Evolutionary conservation across 2,329 filamentous ascomycete species (phyloP).

Genomic region (Arthrobotrys pseudoclavata): DNA sequence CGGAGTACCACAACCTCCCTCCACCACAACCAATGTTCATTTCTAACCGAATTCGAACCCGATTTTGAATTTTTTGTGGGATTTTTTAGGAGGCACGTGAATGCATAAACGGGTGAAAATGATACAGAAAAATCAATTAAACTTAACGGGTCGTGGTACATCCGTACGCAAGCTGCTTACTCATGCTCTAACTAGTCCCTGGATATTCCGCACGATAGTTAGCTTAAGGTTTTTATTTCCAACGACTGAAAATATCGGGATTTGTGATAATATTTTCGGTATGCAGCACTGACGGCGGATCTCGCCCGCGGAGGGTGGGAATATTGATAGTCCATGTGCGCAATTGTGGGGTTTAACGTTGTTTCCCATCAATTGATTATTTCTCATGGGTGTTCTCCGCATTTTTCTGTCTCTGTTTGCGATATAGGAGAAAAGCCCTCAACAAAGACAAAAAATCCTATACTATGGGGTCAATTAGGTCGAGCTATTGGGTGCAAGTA

Average conservation of each 20-base stretch:
- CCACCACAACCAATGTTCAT: constrained; percentile 16
- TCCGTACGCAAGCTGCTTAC: not conserved
- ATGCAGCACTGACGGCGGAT: not conserved
- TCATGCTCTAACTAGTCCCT: not conserved
- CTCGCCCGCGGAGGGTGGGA: not conserved
- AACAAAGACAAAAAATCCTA: not conserved
- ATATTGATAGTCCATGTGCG: constrained; percentile 12
- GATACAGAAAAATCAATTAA: not conserved
- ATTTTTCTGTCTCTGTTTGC: not conserved
- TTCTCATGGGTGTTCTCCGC: not conserved
- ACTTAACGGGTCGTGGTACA: not conserved
- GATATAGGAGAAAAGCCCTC: not conserved
- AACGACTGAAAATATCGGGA: constrained; percentile 39
- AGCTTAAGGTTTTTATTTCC: not conserved
- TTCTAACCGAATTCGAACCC: not conserved
- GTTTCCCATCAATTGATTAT: not conserved
- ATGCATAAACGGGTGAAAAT: not conserved
- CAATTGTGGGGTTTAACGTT: constrained; percentile 1
- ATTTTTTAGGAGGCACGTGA: not conserved
- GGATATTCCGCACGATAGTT: not conserved
- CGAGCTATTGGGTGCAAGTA: no score
- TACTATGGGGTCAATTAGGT: no score
- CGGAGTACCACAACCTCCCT: not conserved
- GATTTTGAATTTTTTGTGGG: not conserved
- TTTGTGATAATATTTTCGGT: not conserved